phyloP scores from a whole-genome alignment of 768 basidiomycete genomes.

The Cubamyces sp. region DNA sequence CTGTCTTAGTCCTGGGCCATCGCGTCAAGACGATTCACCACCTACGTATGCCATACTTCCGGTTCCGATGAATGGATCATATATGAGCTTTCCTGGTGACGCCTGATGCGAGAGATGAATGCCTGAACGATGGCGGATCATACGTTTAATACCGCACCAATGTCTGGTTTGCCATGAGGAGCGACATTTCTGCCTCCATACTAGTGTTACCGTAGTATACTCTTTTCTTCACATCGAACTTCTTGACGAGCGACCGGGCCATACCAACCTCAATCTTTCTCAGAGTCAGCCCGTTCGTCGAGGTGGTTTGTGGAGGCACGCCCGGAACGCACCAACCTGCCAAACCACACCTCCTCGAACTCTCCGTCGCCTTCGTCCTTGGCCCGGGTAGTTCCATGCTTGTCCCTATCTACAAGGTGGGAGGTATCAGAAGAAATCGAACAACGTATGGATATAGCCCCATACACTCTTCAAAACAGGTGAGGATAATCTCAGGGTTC shows the following conservation, averaged over 20 bases:
- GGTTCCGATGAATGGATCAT: slow-evolving; percentile 95
- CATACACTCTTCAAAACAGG: slow-evolving; percentile 87
- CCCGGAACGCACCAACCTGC: slow-evolving; percentile 73
- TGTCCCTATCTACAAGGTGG: slow-evolving; percentile 48
- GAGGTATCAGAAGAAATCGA: neutral
- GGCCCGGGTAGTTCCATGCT: slow-evolving; percentile 47
- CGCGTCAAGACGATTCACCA: neutral
- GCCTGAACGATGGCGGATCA: neutral
- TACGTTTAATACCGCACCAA: slow-evolving; percentile 51
- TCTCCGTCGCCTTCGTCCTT: slow-evolving; percentile 66
- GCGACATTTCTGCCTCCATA: slow-evolving; percentile 95
- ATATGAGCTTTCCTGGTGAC: slow-evolving; percentile 85
- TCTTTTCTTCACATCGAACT: slow-evolving; percentile 89
- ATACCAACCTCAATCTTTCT: slow-evolving; percentile 61
- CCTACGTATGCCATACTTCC: slow-evolving; percentile 89
- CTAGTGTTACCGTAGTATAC: slow-evolving; percentile 93
- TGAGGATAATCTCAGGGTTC: slow-evolving; percentile 70
- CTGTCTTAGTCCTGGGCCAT: slow-evolving; percentile 4
- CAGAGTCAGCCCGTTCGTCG: slow-evolving; percentile 6
- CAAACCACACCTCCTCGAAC: slow-evolving; percentile 77
- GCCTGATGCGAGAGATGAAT: slow-evolving; percentile 51
- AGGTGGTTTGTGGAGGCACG: neutral
- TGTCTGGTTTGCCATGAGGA: slow-evolving; percentile 96
- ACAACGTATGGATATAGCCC: slow-evolving; percentile 28
- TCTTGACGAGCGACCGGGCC: slow-evolving; percentile 67